Conservation (phyloP, 164 flowering plant genomes). For the Warburgia ugandensis region DNA sequence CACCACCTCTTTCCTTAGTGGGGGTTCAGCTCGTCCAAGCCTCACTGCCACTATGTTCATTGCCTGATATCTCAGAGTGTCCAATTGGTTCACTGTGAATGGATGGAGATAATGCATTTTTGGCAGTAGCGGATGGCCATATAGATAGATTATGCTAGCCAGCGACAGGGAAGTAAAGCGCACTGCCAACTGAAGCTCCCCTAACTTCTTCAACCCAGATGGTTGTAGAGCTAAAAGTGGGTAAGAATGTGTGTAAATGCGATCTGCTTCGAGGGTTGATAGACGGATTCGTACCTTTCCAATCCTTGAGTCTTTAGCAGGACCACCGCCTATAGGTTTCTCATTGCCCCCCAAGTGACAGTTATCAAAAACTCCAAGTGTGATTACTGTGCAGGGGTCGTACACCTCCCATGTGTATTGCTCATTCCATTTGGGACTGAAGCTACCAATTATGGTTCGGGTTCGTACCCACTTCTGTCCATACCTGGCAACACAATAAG, state of each 20-base stretch:
- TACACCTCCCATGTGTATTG: conserved; percentile 66
- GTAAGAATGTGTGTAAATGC: conserved; percentile 40
- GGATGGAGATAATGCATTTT: conserved; percentile 57
- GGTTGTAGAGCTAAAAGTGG: conserved; percentile 55
- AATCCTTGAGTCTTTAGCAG: conserved; percentile 29
- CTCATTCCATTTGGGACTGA: conserved; percentile 52
- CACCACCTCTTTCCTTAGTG: conserved; percentile 49
- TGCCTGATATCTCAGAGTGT: conserved; percentile 40
- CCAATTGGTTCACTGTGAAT: conserved; percentile 49
- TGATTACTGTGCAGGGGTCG: conserved; percentile 56
- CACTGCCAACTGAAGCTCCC: conserved; percentile 48
- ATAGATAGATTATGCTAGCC: conserved; percentile 34
- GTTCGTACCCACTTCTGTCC: conserved; percentile 82
- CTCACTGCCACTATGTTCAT: conserved; percentile 45
- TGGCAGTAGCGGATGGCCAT: conserved; percentile 45
- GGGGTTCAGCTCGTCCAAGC: conserved; percentile 53
- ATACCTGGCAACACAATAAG: conserved; percentile 83
- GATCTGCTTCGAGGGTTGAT: conserved; percentile 41
- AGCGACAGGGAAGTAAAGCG: conserved; percentile 44
- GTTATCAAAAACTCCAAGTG: conserved; percentile 52
- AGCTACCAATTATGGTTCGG: conserved; percentile 38
- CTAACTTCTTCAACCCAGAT: conserved; percentile 51
- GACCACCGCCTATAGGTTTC: conserved; percentile 8
- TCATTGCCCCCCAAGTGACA: conserved; percentile 30
- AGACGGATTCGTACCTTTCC: conserved; percentile 51